Base-by-base conservation (phyloP, 495 filamentous ascomycete species). In the Geoglossum glabrum region DNA sequence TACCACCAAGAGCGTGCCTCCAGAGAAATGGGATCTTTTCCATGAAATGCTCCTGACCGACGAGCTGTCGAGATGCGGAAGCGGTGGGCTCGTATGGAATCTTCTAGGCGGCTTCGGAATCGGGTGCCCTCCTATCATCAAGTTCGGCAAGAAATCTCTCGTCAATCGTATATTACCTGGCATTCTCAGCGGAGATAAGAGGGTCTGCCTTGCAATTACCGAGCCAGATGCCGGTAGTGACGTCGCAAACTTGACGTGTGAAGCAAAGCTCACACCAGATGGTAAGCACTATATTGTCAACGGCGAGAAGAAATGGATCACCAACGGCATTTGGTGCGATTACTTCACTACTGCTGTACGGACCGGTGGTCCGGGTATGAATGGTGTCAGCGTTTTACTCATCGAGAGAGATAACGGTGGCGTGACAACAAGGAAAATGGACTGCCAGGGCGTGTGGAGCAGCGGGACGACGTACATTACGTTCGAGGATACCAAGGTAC, bases 251-350 rank as follows among this genome's bases (percentile, higher is more conserved):
- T 70, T 98, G 40, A 90, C 82, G 26, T 96, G 90, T 68, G 89
- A 95, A 74, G 92, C 92, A 28, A 94, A 93, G 73, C 83, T 95
- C 46, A 82, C 76, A 55, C 80, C 87, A 63, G 90, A 96, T 66
- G 92, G 92, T 66, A 98, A 96, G 76, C 87, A 96, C 70, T 98
- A 93, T 70, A 96, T 98, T 60, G 92, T 98, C 70, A 98, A 97
- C 67, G 92, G 92, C 45, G 92, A 96, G 78, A 97, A 98, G 82
- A 98, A 98, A 71, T 97, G 92, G 92, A 98, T 98, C 70, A 96
- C 90, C 65, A 97, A 98, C 74, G 92, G 92, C 64, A 78, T 95
- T 61, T 96, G 86, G 85, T 78, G 76, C 58, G 92, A 98, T 68
- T 98, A 96, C 73, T 98, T 98, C 76, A 97, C 92, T 56, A 87